phyloP scores from a whole-genome alignment of 2,329 filamentous ascomycete genomes.

The Esteya vermicola region DNA sequence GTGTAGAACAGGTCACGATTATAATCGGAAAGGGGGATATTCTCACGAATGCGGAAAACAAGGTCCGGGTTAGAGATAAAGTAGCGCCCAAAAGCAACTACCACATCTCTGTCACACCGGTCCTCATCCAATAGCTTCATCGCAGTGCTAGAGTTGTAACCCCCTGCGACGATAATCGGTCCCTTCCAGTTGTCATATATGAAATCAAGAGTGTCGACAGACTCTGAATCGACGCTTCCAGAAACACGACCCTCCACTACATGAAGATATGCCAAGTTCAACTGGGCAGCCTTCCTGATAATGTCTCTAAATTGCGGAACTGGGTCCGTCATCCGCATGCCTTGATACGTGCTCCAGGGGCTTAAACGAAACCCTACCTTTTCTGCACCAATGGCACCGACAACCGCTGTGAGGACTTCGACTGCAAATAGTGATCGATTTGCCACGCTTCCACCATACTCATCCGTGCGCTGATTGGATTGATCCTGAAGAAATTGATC shows the following conservation, averaged over 20 bases:
- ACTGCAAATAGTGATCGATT: constrained; percentile 36
- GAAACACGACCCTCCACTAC: constrained; percentile 35
- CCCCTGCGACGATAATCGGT: constrained; percentile 17
- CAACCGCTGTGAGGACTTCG: constrained; percentile 35
- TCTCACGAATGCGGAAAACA: constrained; percentile 21
- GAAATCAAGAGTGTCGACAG: constrained; percentile 16
- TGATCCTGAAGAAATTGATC: constrained; percentile 41
- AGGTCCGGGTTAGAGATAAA: constrained; percentile 36
- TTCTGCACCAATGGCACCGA: constrained; percentile 33
- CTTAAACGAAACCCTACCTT: constrained; percentile 35
- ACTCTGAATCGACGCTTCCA: background rate
- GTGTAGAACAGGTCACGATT: constrained; percentile 23
- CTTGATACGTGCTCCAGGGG: constrained; percentile 42
- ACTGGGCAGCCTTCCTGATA: constrained; percentile 28
- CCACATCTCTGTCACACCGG: constrained; percentile 13
- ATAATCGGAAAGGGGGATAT: constrained; percentile 21
- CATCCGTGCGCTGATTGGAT: constrained; percentile 37
- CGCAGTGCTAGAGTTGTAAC: constrained; percentile 12
- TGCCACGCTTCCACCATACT: constrained; percentile 39
- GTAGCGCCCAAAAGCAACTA: constrained; percentile 24
- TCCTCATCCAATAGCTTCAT: constrained; percentile 14
- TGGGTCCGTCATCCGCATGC: constrained; percentile 43
- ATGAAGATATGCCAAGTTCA: constrained; percentile 41
- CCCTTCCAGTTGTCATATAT: constrained; percentile 14
- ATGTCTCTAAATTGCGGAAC: constrained; percentile 42